Evolutionary conservation across 768 basidiomycete genomes (phyloP).

Genomic region (Suillus occidentalis): DNA sequence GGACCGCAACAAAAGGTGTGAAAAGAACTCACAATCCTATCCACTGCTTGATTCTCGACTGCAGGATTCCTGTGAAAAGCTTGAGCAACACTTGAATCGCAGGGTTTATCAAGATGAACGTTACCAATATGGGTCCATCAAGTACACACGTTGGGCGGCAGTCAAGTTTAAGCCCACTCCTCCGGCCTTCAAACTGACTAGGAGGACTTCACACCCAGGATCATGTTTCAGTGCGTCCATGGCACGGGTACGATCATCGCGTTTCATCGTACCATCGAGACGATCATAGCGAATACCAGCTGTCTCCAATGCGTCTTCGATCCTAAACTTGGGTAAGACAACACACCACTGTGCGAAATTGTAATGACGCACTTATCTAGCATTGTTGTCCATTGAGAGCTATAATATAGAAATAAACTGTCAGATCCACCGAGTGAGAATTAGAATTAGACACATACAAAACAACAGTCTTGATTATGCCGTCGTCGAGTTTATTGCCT

Average conservation of each 20-base stretch:
- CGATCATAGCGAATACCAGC: slow-evolving; percentile 87
- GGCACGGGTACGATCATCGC: slow-evolving; percentile 87
- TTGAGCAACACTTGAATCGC: slow-evolving; percentile 6
- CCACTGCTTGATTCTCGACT: slow-evolving; percentile 96
- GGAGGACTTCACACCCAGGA: slow-evolving; percentile 86
- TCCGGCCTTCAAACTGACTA: slow-evolving; percentile 95
- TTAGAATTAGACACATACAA: slow-evolving; percentile 62
- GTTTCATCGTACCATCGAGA: slow-evolving; percentile 96
- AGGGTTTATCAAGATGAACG: slow-evolving; percentile 12
- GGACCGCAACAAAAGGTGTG: neutral
- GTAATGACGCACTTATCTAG: slow-evolving; percentile 68
- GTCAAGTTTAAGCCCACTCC: slow-evolving; percentile 97
- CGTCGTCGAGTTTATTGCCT: slow-evolving; percentile 70
- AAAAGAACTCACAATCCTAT: slow-evolving; percentile 77
- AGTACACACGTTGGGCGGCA: slow-evolving; percentile 88
- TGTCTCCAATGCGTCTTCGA: slow-evolving; percentile 86
- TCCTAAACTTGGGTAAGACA: slow-evolving; percentile 40
- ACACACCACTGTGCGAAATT: neutral
- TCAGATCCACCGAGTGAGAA: slow-evolving; percentile 19
- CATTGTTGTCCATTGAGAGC: slow-evolving; percentile 95
- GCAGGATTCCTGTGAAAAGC: slow-evolving; percentile 77
- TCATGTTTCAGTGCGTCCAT: slow-evolving; percentile 93
- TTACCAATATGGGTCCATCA: slow-evolving; percentile 97
- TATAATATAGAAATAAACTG: slow-evolving; percentile 29
- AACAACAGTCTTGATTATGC: slow-evolving; percentile 86